Evolutionary conservation across 106 monocot species (phyloP), one percentile per base, ranked within the genome.

Genomic region (Amphibolis antarctica): DNA sequence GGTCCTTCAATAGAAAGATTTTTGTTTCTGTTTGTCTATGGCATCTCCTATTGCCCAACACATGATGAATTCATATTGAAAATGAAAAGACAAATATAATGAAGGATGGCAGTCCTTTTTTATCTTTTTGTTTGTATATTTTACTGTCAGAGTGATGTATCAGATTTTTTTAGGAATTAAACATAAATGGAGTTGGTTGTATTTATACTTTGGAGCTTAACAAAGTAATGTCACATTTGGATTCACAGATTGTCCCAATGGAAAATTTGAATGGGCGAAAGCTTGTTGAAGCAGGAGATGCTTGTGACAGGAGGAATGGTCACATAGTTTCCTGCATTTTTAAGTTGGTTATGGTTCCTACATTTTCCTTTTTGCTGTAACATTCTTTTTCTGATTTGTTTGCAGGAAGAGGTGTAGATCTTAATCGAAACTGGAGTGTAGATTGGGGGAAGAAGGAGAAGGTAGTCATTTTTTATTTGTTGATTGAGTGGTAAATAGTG

Each of bases 401-500:
- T 61, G 44, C 80, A 96, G 96, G 96, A 73, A 86, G 96, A 71
- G 96, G 90, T 42, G 96, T 96, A 63, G 96, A 96, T 80, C 86
- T 96, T 24, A 96, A 96, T 53, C 79, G 96, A 71, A 96, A 96
- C 75, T 96, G 96, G 96, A 82, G 86, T 65, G 90, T 96, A 4
- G 96, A 96, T 59, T 96, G 96, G 96, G 96, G 96, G 9, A 96
- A 87, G 66, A 96, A 90, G 60, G 96, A 96, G 57, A 84, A 96
- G 96, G 96, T 55, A 21, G 21, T 7, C 36, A n/a, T 36, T 36
- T 36, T 36, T 36, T 36, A 36, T 36, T 36, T 36, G 36, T 36
- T 36, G 36, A 2, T 36, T 36, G 36, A 36, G 36, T 36, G 36
- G 7, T 36, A 36, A 36, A 4, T 36, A 4, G 36, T 36, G 36